These are phyloP conservation scores for Miscanthus sacchariflorus DNA, from an alignment of 202 grass and related monocot genomes.

Conservation along the genomic window DNA sequence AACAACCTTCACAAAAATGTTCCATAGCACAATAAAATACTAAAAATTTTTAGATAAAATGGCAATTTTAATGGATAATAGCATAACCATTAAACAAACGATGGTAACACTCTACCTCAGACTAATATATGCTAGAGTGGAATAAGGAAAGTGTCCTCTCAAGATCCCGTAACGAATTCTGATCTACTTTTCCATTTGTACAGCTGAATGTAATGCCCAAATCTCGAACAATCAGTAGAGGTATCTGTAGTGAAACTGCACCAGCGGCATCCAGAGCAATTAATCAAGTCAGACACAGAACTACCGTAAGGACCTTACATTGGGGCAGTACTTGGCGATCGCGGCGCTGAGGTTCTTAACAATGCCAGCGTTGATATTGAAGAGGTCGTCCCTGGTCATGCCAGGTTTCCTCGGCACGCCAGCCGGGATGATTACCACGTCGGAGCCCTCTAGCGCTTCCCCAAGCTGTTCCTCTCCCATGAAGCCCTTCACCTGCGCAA, in stretches of 20 bases:
- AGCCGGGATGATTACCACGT: constrained; percentile 86
- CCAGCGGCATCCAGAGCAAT: background rate
- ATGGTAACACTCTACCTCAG: background rate
- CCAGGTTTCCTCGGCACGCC: constrained; percentile 92
- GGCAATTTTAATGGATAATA: background rate
- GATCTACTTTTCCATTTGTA: background rate
- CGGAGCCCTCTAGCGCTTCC: constrained; percentile 71
- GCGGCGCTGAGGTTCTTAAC: constrained; percentile 83
- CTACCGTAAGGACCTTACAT: constrained; percentile 59
- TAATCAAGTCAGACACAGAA: background rate
- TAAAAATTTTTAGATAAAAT: background rate
- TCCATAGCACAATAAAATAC: constrained; percentile 13
- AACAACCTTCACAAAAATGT: background rate
- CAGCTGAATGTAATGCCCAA: background rate
- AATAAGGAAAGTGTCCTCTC: background rate
- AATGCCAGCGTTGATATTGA: constrained; percentile 95
- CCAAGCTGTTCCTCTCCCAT: constrained; percentile 66
- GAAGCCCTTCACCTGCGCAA: constrained; percentile 70
- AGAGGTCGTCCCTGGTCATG: constrained; percentile 93
- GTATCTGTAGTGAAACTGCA: background rate
- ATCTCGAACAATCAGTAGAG: constrained; percentile 12
- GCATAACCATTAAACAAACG: background rate
- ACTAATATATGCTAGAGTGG: background rate
- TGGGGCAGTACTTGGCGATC: constrained; percentile 91
- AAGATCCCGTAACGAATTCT: background rate